Percentiles rank a stretch among this genome's conserved stretches.
These are phyloP conservation scores for Paramecium caudatum DNA, from an alignment of 73 alveolate genomes.

Conservation along the genomic window DNA sequence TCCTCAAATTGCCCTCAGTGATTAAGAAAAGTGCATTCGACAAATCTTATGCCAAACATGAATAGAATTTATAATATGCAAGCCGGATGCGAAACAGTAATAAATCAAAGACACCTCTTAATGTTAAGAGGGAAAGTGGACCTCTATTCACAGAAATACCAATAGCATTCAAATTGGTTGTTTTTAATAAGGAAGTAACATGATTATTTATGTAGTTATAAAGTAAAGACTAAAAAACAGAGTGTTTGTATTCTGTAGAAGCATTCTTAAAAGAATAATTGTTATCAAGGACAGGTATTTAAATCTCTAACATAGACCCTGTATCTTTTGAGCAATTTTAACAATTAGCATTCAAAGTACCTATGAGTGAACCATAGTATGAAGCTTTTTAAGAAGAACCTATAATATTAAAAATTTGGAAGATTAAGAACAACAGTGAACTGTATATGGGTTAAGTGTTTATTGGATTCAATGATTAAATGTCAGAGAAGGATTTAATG, in stretches of 20 bases:
- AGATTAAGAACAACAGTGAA: constrained; percentile 54
- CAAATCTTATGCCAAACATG: constrained; percentile 49
- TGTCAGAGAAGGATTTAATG: constrained; percentile 58
- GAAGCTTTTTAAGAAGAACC: constrained; percentile 13
- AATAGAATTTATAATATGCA: constrained; percentile 7
- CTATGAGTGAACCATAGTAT: constrained; percentile 23
- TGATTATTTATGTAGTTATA: background rate
- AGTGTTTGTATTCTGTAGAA: constrained; percentile 36
- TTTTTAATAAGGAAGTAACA: constrained; percentile 50
- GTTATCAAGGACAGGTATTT: constrained; percentile 5
- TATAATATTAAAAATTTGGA: constrained; percentile 26
- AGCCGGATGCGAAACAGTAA: constrained; percentile 9
- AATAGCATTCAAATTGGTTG: constrained; percentile 53
- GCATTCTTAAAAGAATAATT: background rate
- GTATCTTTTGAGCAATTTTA: constrained; percentile 48
- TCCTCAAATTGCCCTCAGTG: background rate
- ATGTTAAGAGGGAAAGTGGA: background rate
- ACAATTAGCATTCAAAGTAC: constrained; percentile 2
- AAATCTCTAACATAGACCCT: background rate
- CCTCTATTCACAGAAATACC: constrained; percentile 47
- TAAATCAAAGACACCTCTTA: constrained; percentile 30
- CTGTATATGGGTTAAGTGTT: constrained; percentile 54
- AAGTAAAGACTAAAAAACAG: constrained; percentile 40
- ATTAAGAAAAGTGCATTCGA: constrained; percentile 20
- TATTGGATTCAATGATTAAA: constrained; percentile 36